Percentiles rank a stretch among this genome's conserved stretches.
phyloP scores from a whole-genome alignment of 148 eudicot species.

The Oxyria digyna region DNA sequence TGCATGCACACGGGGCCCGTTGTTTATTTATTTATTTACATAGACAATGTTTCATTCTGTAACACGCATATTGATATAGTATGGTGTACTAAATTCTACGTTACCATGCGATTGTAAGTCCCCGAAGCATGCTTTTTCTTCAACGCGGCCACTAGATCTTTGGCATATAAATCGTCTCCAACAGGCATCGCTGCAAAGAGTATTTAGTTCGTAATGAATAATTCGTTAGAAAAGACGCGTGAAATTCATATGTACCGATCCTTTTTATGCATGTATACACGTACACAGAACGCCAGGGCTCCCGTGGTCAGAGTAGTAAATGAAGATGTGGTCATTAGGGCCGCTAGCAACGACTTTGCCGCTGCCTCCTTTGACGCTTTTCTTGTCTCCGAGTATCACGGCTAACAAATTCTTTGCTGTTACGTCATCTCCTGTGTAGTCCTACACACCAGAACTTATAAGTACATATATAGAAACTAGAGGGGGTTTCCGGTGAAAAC shows the following conservation, averaged over 20 bases:
- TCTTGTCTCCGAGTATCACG: slow-evolving; percentile 29
- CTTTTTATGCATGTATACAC: background rate
- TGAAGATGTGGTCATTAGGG: slow-evolving; percentile 55
- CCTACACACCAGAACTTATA: slow-evolving; percentile 26
- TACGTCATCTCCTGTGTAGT: slow-evolving; percentile 50
- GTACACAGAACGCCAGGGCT: slow-evolving; percentile 65
- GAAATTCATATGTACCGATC: too few species aligned
- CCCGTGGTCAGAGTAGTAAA: slow-evolving; percentile 62
- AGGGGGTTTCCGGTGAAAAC: too few species aligned
- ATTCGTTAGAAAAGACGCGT: too few species aligned
- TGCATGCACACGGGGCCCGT: slow-evolving; percentile 1
- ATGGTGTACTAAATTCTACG: background rate
- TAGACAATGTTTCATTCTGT: too few species aligned
- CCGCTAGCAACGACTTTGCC: slow-evolving; percentile 61
- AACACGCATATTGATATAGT: too few species aligned
- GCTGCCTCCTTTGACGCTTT: slow-evolving; percentile 50
- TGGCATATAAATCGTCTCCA: slow-evolving; percentile 32
- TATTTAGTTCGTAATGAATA: too few species aligned
- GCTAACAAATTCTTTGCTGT: slow-evolving; percentile 17
- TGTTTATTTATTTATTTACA: background rate
- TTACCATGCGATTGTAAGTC: slow-evolving; percentile 54
- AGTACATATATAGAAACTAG: too few species aligned
- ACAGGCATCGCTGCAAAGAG: slow-evolving; percentile 59
- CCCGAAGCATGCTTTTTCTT: slow-evolving; percentile 52
- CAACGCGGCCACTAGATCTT: slow-evolving; percentile 41